These are phyloP conservation scores for Flagelloscypha sp. DNA, from an alignment of 768 basidiomycete species.

Conservation along the genomic window DNA sequence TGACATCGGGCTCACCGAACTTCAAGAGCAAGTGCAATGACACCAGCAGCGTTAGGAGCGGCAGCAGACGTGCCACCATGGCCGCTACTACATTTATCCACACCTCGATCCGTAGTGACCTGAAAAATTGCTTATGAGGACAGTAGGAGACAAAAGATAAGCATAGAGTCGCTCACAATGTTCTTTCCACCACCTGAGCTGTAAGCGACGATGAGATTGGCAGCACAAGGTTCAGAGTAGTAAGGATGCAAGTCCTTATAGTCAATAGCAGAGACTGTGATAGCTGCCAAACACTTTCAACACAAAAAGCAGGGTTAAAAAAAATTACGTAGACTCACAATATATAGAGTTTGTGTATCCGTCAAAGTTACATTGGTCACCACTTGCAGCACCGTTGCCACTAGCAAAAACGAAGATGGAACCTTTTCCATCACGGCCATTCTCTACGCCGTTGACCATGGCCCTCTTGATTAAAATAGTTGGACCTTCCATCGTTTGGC, in stretches of 20 bases:
- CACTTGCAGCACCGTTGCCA: constrained; percentile 85
- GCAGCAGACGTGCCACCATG: constrained; percentile 99
- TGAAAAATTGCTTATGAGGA: constrained; percentile 21
- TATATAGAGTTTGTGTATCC: constrained; percentile 98
- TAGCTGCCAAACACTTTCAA: no score
- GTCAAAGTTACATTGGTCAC: constrained; percentile 98
- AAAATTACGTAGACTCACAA: no score
- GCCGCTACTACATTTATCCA: constrained; percentile 65
- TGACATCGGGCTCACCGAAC: constrained; percentile 49
- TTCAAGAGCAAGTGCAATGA: constrained; percentile 84
- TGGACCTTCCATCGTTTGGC: constrained; percentile 90
- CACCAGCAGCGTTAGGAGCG: constrained; percentile 92
- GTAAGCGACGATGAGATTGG: constrained; percentile 94
- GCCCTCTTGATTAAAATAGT: constrained; percentile 88
- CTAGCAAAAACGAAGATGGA: constrained; percentile 96
- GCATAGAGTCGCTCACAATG: constrained; percentile 52
- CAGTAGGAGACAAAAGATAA: constrained; percentile 10
- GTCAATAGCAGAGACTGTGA: constrained; percentile 94
- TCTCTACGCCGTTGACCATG: constrained; percentile 86
- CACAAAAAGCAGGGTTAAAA: no score
- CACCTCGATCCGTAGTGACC: constrained; percentile 93
- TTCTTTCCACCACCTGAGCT: constrained; percentile 90
- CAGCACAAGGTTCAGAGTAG: constrained; percentile 96
- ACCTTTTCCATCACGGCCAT: constrained; percentile 83
- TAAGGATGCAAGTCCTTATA: constrained; percentile 90